Conservation (phyloP, 495 filamentous ascomycete genomes). For the Penicillium crystallinum region DNA sequence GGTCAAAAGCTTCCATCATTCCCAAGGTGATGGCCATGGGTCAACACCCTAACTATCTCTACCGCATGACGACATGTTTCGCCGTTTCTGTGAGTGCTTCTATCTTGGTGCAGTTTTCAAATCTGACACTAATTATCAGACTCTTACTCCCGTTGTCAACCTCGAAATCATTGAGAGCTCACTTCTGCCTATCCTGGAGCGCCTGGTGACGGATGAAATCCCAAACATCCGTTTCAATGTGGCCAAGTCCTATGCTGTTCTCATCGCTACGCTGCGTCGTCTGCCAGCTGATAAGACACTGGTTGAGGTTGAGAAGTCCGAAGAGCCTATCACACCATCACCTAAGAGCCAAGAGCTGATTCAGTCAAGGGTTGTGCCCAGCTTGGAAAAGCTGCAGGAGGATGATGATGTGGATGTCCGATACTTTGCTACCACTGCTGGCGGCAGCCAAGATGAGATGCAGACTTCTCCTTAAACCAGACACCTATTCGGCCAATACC, state of each 20-base stretch:
- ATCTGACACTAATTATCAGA: conserved; percentile 53
- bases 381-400: conserved; percentile 87
- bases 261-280: conserved; percentile 84
- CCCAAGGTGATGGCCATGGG: conserved; percentile 99
- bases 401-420: conserved; percentile 97
- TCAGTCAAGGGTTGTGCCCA: conserved; percentile 79
- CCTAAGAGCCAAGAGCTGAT: conserved; percentile 76
- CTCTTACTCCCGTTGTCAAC: conserved; percentile 85
- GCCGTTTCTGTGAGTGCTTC: conserved; percentile 83
- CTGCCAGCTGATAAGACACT: conserved; percentile 85
- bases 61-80: conserved; percentile 98
- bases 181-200: conserved; percentile 92
- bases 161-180: conserved; percentile 86
- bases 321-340: conserved; percentile 56
- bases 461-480: conserved; percentile 42
- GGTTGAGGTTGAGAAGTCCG: conserved; percentile 73
- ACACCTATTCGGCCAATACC: not conserved
- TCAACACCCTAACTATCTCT: conserved; percentile 94
- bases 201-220: conserved; percentile 87
- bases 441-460: conserved; percentile 46
- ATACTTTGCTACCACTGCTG: conserved; percentile 81
- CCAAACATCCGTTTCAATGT: conserved; percentile 99
- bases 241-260: conserved; percentile 87
- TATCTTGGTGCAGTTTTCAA: not conserved
- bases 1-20: conserved; percentile 96